phyloP scores from a whole-genome alignment of 305 asterid species.

The Fraxinus sp. region DNA sequence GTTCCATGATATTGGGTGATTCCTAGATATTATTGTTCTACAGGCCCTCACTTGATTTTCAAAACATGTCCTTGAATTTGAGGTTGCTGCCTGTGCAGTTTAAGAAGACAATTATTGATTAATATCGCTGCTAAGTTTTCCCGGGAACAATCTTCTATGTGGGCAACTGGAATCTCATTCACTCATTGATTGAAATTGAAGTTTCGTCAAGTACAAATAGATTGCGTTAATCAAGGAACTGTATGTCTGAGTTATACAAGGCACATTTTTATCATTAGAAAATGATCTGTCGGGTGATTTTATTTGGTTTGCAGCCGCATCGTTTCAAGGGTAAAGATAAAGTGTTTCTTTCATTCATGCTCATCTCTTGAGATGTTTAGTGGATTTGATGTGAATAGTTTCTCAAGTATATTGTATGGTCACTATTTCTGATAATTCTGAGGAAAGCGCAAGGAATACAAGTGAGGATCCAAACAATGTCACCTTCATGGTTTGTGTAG shows the following conservation, averaged over 20 bases:
- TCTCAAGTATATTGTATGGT: neutral
- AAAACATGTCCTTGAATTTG: neutral
- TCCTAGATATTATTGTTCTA: constrained; percentile 3
- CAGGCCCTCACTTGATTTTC: neutral
- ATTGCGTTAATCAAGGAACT: neutral
- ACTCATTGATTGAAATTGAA: neutral
- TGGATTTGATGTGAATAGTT: constrained; percentile 9
- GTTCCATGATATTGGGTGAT: neutral
- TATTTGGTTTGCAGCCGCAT: constrained; percentile 3
- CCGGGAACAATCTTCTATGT: neutral
- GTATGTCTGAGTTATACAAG: neutral
- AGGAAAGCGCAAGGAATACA: neutral
- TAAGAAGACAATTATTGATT: neutral
- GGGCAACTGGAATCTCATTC: neutral
- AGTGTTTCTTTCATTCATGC: neutral
- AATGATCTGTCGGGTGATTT: neutral
- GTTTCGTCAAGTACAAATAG: neutral
- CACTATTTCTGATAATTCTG: neutral
- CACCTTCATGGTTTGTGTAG: neutral
- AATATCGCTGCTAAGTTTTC: neutral
- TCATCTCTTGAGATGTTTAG: neutral
- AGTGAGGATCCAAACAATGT: constrained; percentile 1
- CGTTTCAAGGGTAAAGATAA: neutral
- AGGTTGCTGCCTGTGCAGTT: neutral
- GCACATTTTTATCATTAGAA: neutral